Evolutionary conservation across 2,329 filamentous ascomycete species (phyloP), one percentile per base, ranked within the genome.

Genomic region (Dothistroma pini): DNA sequence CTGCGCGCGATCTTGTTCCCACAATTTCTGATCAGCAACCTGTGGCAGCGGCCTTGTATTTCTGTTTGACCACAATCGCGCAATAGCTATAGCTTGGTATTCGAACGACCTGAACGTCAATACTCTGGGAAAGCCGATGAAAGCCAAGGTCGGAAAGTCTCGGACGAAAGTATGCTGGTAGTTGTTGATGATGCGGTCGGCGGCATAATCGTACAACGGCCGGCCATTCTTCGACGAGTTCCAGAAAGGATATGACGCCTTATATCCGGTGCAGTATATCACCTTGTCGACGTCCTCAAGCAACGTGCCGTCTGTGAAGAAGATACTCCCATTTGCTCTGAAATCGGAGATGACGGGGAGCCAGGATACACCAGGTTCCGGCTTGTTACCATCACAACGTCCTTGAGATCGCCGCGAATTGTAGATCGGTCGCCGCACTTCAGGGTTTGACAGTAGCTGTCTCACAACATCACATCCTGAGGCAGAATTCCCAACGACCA

Each of bases 111-210:
- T 71, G 59, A 84, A 84, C 0, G 81, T 84, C 12, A 83, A 69
- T 0, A 79, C 78, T 0, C 81, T 77, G 1, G 82, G 82, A 6
- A 84, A 68, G 0, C 83, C 84, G 0, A 85, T 76, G 11, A 84
- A 72, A 0, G 76, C 84, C 0, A 86, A 71, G 0, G 79, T 81
- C 0, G 76, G 70, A 47, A 79, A 78, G 22, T 79, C 76, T 1
- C 74, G 77, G 54, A 83, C 76, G 69, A 85, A 85, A 0, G 81
- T 83, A 66, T 85, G 83, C 71, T 76, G 77, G 64, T 84, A 86
- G 2, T 65, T 77, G 0, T 77, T 76, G 0, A 76, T 59, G 1
- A 85, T 69, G 21, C 77, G 79, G 31, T 78, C 77, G 0, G 70
- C 60, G 1, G 70, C 61, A 65, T 86, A 85, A 67, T 85, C 80